A percentile compares a stretch with the other conserved stretches of the same genome.
Evolutionary conservation across 1,284 basidiomycete species (phyloP).

Genomic region (Mixia osmundae): DNA sequence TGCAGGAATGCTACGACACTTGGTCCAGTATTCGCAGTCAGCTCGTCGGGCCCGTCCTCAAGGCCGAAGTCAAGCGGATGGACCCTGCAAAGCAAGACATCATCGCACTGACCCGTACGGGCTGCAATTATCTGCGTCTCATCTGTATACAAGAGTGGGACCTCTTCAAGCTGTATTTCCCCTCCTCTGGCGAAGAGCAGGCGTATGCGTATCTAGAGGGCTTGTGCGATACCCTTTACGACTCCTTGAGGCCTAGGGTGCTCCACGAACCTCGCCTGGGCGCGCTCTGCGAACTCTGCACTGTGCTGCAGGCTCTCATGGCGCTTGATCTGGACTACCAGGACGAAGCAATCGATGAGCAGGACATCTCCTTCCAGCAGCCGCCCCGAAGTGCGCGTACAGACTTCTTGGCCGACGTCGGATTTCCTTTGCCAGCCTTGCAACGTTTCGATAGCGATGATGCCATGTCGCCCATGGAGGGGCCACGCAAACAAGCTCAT

Average conservation of each 20-base stretch:
- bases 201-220: slow-evolving; percentile 74
- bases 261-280: slow-evolving; percentile 68
- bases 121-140: slow-evolving; percentile 71
- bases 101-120: slow-evolving; percentile 68
- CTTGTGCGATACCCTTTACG: slow-evolving; percentile 75
- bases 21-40: slow-evolving; percentile 49
- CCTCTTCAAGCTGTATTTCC: slow-evolving; percentile 60
- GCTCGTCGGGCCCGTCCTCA: slow-evolving; percentile 42
- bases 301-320: slow-evolving; percentile 77
- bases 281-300: slow-evolving; percentile 74
- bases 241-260: slow-evolving; percentile 74
- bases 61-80: slow-evolving; percentile 55
- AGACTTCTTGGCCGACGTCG: slow-evolving; percentile 9
- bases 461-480: too few species aligned
- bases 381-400: background rate
- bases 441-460: slow-evolving; percentile 10
- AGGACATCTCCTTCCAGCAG: too few species aligned
- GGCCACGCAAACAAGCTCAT: too few species aligned
- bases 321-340: slow-evolving; percentile 33
- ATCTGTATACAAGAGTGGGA: slow-evolving; percentile 68
- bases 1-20: slow-evolving; percentile 59
- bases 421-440: too few species aligned
- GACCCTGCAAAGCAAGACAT: slow-evolving; percentile 53
- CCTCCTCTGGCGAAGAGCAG: slow-evolving; percentile 44
- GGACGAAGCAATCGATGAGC: slow-evolving; percentile 24